Percentiles rank a stretch among this genome's conserved stretches.
Evolutionary conservation across 106 monocot genomes (phyloP).

Genomic region (Apostasia ramifera): DNA sequence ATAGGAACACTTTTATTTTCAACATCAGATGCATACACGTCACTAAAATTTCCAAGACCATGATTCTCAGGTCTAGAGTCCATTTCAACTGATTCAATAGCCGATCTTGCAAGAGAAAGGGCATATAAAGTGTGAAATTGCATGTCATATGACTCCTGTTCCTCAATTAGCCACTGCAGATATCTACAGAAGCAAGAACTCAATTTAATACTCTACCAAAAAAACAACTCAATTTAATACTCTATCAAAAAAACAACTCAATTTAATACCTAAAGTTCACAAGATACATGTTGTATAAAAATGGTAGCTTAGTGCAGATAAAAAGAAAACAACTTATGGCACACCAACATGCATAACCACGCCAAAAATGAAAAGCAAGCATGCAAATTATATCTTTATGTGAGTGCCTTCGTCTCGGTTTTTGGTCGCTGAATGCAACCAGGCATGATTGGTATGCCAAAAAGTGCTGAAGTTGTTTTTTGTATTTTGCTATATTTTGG

Average conservation of each 20-base stretch:
- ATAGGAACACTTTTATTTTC: slow-evolving; percentile 13
- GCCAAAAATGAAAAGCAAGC: background rate
- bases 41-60: slow-evolving; percentile 9
- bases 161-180: slow-evolving; percentile 98
- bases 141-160: slow-evolving; percentile 80
- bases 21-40: slow-evolving; percentile 15
- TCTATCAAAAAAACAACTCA: too few species aligned
- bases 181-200: slow-evolving; percentile 43
- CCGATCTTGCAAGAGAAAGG: slow-evolving; percentile 86
- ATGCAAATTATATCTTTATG: background rate
- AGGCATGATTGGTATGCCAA: too few species aligned
- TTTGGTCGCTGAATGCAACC: too few species aligned
- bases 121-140: slow-evolving; percentile 91
- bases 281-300: background rate
- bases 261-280: background rate
- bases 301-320: background rate
- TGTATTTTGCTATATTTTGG: too few species aligned
- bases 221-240: too few species aligned
- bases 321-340: too few species aligned
- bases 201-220: background rate
- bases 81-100: slow-evolving; percentile 33
- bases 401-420: background rate
- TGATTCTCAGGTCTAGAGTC: slow-evolving; percentile 6
- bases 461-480: too few species aligned
- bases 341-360: too few species aligned